These are phyloP conservation scores for Elymus sibiricus DNA, from an alignment of 176 grass and related monocot genomes.

Conservation along the genomic window DNA sequence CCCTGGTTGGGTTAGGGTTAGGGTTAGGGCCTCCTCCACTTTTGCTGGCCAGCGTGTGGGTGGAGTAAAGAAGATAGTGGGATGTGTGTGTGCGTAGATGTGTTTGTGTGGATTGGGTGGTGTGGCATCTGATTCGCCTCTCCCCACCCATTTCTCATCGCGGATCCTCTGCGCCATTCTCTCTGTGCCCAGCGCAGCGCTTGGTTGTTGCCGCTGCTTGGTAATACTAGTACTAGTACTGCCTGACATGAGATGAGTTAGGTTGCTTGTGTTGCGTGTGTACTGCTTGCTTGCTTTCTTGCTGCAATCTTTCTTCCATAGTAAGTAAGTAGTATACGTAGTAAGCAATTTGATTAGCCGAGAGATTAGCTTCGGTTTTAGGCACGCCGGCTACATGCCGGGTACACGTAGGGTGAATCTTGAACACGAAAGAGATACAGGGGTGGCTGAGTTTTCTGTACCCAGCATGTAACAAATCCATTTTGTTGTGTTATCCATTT, in stretches of 20 bases:
- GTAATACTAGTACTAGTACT: background rate
- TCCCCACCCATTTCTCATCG: conserved; percentile 7
- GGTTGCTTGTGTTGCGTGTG: background rate
- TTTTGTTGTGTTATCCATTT: too few species aligned
- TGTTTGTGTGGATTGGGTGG: conserved; percentile 41
- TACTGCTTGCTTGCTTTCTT: background rate
- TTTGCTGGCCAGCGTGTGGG: conserved; percentile 18
- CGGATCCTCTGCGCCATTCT: conserved; percentile 20
- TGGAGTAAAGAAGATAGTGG: conserved; percentile 42
- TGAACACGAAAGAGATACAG: too few species aligned
- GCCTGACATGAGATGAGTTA: background rate
- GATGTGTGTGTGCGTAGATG: conserved; percentile 14
- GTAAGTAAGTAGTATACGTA: too few species aligned
- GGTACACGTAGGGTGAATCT: background rate
- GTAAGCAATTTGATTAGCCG: background rate
- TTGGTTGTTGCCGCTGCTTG: background rate
- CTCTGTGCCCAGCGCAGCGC: fast-evolving
- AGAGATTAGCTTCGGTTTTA: background rate
- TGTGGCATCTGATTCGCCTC: conserved; percentile 68
- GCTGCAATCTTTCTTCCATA: background rate
- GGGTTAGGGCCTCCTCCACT: conserved; percentile 65
- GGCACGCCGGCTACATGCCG: too few species aligned
- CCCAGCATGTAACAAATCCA: too few species aligned
- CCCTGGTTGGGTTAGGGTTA: conserved; percentile 55
- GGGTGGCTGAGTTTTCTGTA: too few species aligned